Conservation (phyloP, 2,329 filamentous ascomycete genomes). For the Colletotrichum salicis region DNA sequence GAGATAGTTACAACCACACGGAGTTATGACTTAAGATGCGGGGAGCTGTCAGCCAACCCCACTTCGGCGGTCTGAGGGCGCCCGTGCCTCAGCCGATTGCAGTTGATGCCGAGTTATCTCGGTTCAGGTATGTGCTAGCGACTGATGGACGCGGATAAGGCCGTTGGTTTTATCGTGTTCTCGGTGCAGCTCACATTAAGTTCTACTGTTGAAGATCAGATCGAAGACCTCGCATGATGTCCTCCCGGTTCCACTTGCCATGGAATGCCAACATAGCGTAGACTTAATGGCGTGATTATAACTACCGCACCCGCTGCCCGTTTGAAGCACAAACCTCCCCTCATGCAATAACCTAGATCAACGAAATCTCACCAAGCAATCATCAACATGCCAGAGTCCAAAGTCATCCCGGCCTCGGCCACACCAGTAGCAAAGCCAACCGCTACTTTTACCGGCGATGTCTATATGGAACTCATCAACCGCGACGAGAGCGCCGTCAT, state of each 20-base stretch:
- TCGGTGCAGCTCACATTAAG: background rate
- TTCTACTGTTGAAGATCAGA: background rate
- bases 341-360: background rate
- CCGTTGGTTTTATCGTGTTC: background rate
- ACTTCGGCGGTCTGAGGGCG: background rate
- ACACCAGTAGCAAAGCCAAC: background rate
- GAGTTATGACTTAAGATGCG: background rate
- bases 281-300: background rate
- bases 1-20: background rate
- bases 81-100: background rate
- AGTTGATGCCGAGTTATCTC: background rate
- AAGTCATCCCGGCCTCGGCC: background rate
- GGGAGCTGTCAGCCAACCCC: background rate
- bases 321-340: background rate
- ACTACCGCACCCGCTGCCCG: background rate
- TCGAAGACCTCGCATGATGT: background rate
- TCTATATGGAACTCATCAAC: conserved; percentile 7
- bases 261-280: background rate
- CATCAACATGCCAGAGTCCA: conserved; percentile 1
- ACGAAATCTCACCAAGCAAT: background rate
- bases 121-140: background rate
- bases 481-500: conserved; percentile 9
- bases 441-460: conserved; percentile 15
- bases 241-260: background rate
- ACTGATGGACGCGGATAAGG: background rate